These are phyloP conservation scores for Boletus edulis DNA, from an alignment of 768 basidiomycete genomes.

Conservation along the genomic window DNA sequence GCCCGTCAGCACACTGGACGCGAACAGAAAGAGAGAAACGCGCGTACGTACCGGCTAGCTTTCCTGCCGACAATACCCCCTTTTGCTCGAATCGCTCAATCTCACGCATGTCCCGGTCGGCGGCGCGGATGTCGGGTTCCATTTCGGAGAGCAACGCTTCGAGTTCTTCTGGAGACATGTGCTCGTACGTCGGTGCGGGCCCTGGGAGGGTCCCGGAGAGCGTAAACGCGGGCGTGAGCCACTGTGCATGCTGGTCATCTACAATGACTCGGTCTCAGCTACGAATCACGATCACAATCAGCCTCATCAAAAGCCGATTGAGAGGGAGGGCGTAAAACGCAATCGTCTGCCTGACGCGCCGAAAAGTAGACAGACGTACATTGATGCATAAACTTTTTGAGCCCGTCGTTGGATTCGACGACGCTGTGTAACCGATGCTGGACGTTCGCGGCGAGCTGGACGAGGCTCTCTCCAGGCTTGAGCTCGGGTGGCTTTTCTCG, in stretches of 20 bases:
- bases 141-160: conserved; percentile 73
- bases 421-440: conserved; percentile 54
- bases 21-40: background rate
- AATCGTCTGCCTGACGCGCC: background rate
- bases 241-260: conserved; percentile 79
- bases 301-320: background rate
- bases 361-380: conserved; percentile 44
- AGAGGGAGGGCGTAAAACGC: too few relatives aligned
- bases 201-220: conserved; percentile 59
- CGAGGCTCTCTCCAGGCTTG: conserved; percentile 54
- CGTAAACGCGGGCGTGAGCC: conserved; percentile 73
- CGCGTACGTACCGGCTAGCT: conserved; percentile 50
- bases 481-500: conserved; percentile 34
- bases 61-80: conserved; percentile 71
- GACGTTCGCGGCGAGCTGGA: conserved; percentile 57
- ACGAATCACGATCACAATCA: too few relatives aligned
- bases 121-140: conserved; percentile 80
- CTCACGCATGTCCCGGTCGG: conserved; percentile 79
- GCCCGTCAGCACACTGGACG: background rate
- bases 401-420: conserved; percentile 66
- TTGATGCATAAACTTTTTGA: conserved; percentile 71
- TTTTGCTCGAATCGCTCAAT: conserved; percentile 68
- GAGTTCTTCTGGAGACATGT: conserved; percentile 65
- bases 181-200: conserved; percentile 52
- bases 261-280: background rate